Evolutionary conservation across 148 eudicot genomes (phyloP).

Genomic region (Cornus kousa): DNA sequence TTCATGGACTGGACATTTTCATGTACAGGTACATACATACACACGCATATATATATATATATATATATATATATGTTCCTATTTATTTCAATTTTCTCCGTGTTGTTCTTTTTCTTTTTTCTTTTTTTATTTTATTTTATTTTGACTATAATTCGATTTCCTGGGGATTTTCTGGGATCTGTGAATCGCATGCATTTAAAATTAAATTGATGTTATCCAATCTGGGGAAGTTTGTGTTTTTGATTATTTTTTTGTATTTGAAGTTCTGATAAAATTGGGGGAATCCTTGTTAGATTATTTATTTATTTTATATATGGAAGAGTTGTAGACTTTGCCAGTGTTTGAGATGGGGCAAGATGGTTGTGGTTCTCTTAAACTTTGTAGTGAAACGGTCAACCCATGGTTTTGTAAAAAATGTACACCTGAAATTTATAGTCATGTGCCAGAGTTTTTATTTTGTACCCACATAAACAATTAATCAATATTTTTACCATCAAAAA

Average conservation of each 20-base stretch:
- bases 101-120: too few relatives aligned
- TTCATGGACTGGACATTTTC: conserved; percentile 54
- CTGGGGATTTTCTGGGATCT: not conserved
- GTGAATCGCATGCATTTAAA: not conserved
- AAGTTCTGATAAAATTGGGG: not conserved
- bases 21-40: conserved; percentile 43
- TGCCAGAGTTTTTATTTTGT: not conserved
- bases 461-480: not conserved
- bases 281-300: not conserved
- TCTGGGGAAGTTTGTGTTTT: not conserved
- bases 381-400: not conserved
- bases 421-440: not conserved
- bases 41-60: conserved; percentile 26
- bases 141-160: not conserved
- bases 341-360: too few relatives aligned
- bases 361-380: too few relatives aligned
- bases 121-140: too few relatives aligned
- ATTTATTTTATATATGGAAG: not conserved
- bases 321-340: too few relatives aligned
- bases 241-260: not conserved
- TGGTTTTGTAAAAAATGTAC: not conserved
- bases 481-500: not conserved
- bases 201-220: not conserved
- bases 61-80: conserved; percentile 13
- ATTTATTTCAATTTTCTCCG: not conserved